Base-by-base conservation (phyloP, 192 early-diverging fungal genomes). In the Diversispora epigaea region DNA sequence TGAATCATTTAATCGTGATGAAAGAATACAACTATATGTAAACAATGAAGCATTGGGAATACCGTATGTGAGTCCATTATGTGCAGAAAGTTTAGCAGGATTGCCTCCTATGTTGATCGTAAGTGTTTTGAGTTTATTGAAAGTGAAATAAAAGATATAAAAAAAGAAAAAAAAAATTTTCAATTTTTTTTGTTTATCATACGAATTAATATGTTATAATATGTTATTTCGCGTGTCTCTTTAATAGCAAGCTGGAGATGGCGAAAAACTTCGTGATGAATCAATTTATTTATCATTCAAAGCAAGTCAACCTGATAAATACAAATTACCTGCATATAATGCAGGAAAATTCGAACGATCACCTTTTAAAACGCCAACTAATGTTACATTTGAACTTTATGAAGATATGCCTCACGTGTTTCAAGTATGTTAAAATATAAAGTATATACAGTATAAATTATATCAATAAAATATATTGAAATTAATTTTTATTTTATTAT, bases 391-490 rank as follows among this genome's bases (percentile, higher is more conserved):
- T 21, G 80, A 81, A 22, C 11, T 85, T 45, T 87, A 83, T 56
- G 79, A 82, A 40, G 86, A 85, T 60, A 82, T 84, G 75, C 84
- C 84, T 21, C 86, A 87, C 60, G 84, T 85, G 7, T 87, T 85
- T 46, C 80, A 83, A 32, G 69, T 71, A 71, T 41, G 9, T 68
- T 39, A 11, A 32, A 32, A 0, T 32, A 32, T 32, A 32, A 32
- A 32, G 25, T 32, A 32, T 32, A 32, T 32, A 32, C 2, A 32
- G 25, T 32, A 32, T 32, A 32, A n/a, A 32, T 32, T 0, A 32
- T 32, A 32, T 32, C 0, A 32, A 44, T 45, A 19, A 67, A 49
- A 8, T 14, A 14, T 11, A 62, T 39, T 5, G n/a, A n/a, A n/a
- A n/a, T n/a, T 40, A 17, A 57, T 21, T 19, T 57, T 22, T 57